These are phyloP conservation scores for Kuraishia molischiana DNA, from an alignment of 805 yeast genomes.

Conservation along the genomic window DNA sequence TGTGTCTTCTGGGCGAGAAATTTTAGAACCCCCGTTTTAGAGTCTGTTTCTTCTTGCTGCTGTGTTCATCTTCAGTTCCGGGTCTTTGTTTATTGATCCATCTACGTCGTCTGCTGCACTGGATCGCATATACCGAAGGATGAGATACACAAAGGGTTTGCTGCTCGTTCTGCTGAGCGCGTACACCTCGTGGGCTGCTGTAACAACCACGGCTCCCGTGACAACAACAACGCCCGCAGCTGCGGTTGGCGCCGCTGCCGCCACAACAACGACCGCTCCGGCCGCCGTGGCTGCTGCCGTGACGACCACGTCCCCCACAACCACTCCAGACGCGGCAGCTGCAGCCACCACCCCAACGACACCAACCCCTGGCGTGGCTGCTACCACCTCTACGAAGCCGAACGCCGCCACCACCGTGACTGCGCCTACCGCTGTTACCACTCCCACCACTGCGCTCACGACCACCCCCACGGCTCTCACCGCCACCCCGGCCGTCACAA, in stretches of 20 bases:
- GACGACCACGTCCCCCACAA: conserved; percentile 1
- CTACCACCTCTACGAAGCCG: conserved; percentile 6
- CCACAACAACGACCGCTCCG: conserved; percentile 1
- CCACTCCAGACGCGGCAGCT: conserved; percentile 2
- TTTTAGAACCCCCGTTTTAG: too few species aligned
- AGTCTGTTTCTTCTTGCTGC: too few species aligned
- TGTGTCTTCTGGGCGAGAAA: too few species aligned
- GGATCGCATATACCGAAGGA: too few species aligned
- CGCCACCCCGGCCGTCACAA: conserved; percentile 5
- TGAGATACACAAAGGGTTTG: too few species aligned
- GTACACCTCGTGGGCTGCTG: too few species aligned
- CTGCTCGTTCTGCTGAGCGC: too few species aligned
- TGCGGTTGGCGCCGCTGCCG: too few species aligned
- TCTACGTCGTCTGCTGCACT: too few species aligned
- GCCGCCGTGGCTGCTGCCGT: conserved; percentile 4
- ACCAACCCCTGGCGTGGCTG: conserved; percentile 2
- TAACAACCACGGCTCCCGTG: conserved; percentile 2
- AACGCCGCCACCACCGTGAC: conserved; percentile 7
- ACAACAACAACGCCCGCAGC: conserved; percentile 5
- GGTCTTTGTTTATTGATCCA: too few species aligned
- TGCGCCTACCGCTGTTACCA: conserved; percentile 5
- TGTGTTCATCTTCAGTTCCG: too few species aligned
- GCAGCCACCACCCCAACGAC: conserved; percentile 6
- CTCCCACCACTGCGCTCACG: conserved; percentile 6
- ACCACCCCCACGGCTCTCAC: conserved; percentile 2